Evolutionary conservation across 148 eudicot species (phyloP).

Genomic region (Chenopodium suecicum): DNA sequence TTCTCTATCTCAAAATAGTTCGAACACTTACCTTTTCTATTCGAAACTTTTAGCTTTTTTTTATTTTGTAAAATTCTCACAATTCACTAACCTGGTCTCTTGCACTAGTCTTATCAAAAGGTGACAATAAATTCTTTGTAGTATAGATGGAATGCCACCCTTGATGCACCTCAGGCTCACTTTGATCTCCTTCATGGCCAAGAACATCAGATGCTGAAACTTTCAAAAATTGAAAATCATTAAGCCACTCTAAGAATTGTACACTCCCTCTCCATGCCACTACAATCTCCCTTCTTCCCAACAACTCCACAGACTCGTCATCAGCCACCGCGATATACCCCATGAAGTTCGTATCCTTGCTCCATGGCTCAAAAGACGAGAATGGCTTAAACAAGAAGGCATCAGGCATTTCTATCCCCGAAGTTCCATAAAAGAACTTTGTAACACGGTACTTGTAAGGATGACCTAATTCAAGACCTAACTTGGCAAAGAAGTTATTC

Average conservation of each 20-base stretch:
- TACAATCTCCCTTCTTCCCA: conserved; percentile 71
- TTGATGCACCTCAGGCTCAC: conserved; percentile 29
- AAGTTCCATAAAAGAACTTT: conserved; percentile 51
- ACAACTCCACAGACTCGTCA: conserved; percentile 36
- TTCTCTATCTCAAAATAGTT: too few species aligned
- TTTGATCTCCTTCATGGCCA: conserved; percentile 12
- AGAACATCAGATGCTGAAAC: conserved; percentile 41
- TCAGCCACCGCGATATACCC: conserved; percentile 69
- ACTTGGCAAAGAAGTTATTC: conserved; percentile 38
- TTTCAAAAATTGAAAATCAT: conserved; percentile 42
- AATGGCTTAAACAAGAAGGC: conserved; percentile 41
- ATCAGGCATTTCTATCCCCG: conserved; percentile 34
- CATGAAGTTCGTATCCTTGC: conserved; percentile 59
- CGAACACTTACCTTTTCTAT: too few species aligned
- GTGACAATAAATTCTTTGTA: conserved; percentile 38
- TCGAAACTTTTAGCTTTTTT: too few species aligned
- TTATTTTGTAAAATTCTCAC: too few species aligned
- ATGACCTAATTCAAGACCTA: conserved; percentile 26
- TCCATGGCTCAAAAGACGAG: conserved; percentile 38
- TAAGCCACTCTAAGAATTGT: conserved; percentile 51
- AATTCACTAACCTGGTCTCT: conserved; percentile 44
- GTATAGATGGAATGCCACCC: conserved; percentile 56
- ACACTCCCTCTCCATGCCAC: conserved; percentile 74
- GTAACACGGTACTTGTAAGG: conserved; percentile 35
- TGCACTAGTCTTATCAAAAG: conserved; percentile 45